Percentiles rank a stretch among this genome's conserved stretches.
Evolutionary conservation across 371 early-diverging fungal species (phyloP).

Genomic region (Mortierella sp.): DNA sequence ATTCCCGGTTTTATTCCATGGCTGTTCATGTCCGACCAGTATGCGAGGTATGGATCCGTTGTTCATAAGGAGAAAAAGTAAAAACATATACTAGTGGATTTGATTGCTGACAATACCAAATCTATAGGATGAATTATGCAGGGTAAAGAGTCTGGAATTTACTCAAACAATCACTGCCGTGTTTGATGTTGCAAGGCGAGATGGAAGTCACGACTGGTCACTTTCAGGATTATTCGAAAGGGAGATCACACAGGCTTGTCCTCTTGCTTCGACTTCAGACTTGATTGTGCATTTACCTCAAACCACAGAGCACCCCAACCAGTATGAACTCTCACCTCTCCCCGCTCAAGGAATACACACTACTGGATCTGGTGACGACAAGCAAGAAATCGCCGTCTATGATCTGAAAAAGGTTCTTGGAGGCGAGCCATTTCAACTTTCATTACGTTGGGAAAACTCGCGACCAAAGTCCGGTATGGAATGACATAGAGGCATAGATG

Average conservation of each 20-base stretch:
- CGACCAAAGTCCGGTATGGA: slow-evolving; percentile 40
- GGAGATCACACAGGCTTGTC: slow-evolving; percentile 69
- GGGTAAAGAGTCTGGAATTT: slow-evolving; percentile 57
- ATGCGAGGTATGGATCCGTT: slow-evolving; percentile 62
- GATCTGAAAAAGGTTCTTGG: slow-evolving; percentile 27
- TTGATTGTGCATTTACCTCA: slow-evolving; percentile 62
- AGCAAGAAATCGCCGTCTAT: slow-evolving; percentile 57
- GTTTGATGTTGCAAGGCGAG: slow-evolving; percentile 77
- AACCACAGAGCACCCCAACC: slow-evolving; percentile 35
- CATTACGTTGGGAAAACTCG: slow-evolving; percentile 29
- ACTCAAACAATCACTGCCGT: slow-evolving; percentile 79
- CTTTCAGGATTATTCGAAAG: slow-evolving; percentile 76
- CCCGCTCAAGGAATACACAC: slow-evolving; percentile 40
- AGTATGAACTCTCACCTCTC: slow-evolving; percentile 55
- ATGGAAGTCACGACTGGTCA: slow-evolving; percentile 79
- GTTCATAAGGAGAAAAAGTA: background rate
- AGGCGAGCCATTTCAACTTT: slow-evolving; percentile 56
- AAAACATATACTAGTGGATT: too few relatives aligned
- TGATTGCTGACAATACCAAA: background rate
- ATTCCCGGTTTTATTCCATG: slow-evolving; percentile 93
- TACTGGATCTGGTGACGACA: slow-evolving; percentile 22
- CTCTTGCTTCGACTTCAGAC: slow-evolving; percentile 70
- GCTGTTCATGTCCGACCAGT: slow-evolving; percentile 72
- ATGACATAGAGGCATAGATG: background rate
- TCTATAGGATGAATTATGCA: slow-evolving; percentile 48